Conservation (phyloP, 805 yeast species). For the Ogataea ramenticola region DNA sequence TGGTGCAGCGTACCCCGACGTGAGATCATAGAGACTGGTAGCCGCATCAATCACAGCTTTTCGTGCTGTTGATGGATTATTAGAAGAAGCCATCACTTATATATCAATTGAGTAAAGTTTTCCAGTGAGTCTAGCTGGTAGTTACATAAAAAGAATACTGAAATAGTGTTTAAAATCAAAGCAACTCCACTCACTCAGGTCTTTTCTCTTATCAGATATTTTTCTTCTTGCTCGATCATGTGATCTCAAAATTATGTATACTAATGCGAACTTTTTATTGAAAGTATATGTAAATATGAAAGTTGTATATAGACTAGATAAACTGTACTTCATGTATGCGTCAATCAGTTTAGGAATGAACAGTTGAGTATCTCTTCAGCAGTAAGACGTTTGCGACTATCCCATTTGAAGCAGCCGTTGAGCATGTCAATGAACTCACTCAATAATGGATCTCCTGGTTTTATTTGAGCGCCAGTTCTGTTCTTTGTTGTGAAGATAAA, state of each 20-base stretch:
- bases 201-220: too few relatives aligned
- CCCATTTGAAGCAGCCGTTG: conserved; percentile 27
- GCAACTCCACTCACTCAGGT: too few relatives aligned
- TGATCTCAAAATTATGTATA: too few relatives aligned
- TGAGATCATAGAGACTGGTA: conserved; percentile 14
- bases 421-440: conserved; percentile 21
- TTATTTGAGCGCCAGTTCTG: conserved; percentile 1
- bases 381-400: conserved; percentile 23
- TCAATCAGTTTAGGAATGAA: conserved; percentile 15
- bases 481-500: not conserved
- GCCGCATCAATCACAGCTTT: conserved; percentile 15
- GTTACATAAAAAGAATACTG: too few relatives aligned
- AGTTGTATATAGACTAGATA: too few relatives aligned
- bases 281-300: too few relatives aligned
- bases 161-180: too few relatives aligned
- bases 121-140: too few relatives aligned
- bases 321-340: not conserved
- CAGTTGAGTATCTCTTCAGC: conserved; percentile 22
- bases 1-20: conserved; percentile 15
- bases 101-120: not conserved
- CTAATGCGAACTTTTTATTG: too few relatives aligned
- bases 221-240: too few relatives aligned
- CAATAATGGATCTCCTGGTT: not conserved
- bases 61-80: conserved; percentile 3
- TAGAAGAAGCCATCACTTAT: not conserved